Evolutionary conservation across 2,329 filamentous ascomycete species (phyloP).

Genomic region (Neurospora sp.): DNA sequence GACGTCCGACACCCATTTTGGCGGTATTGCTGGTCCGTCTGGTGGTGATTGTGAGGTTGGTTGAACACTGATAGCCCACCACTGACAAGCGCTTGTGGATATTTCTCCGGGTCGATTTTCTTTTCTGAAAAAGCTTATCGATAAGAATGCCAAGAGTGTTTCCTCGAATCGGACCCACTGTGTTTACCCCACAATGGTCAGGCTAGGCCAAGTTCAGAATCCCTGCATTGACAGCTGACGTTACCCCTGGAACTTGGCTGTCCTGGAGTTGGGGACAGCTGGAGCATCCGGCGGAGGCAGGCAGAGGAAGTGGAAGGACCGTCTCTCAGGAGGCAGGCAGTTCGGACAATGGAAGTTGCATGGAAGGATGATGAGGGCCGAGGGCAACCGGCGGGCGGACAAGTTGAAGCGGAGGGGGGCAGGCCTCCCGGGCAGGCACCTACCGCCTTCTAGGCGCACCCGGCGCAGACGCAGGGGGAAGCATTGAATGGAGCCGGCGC

Average conservation of each 20-base stretch:
- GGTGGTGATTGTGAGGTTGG: constrained; percentile 3
- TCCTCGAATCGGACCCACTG: background rate
- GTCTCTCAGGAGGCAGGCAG: background rate
- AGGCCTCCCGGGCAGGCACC: background rate
- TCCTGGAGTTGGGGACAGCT: background rate
- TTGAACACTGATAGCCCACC: background rate
- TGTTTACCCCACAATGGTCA: background rate
- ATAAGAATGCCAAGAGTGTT: constrained; percentile 10
- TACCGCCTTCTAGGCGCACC: background rate
- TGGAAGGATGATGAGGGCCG: background rate
- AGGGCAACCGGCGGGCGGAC: background rate
- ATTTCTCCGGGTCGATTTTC: constrained; percentile 12
- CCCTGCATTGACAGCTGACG: constrained; percentile 13
- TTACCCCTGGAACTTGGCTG: constrained; percentile 8
- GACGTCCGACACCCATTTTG: constrained; percentile 79
- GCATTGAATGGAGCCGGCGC: background rate
- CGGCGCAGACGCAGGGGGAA: background rate
- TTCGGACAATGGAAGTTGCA: background rate
- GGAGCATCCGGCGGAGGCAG: background rate
- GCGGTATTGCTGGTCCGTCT: constrained; percentile 13
- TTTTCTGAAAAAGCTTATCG: constrained; percentile 14
- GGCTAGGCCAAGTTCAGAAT: constrained; percentile 10
- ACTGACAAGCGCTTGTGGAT: background rate
- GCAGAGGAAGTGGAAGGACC: background rate
- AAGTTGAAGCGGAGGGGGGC: background rate